These are phyloP conservation scores for Delonix regia DNA, from an alignment of 306 rosid species.

Conservation along the genomic window DNA sequence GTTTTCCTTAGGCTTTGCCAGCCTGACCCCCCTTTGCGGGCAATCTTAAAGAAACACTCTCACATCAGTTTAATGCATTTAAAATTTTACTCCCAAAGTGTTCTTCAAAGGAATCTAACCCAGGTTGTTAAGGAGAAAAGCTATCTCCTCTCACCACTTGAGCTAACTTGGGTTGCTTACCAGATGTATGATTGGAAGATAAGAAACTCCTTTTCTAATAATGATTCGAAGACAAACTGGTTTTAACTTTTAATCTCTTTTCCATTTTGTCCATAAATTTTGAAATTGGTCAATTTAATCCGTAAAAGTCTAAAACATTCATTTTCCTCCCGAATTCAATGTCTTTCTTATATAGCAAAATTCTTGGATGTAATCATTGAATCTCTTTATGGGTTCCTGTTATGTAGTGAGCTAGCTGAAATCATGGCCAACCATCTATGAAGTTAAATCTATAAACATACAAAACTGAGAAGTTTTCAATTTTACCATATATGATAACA, in stretches of 20 bases:
- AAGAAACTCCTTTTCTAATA: not conserved
- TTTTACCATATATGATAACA: not conserved
- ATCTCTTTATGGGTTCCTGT: not conserved
- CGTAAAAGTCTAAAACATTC: too few species aligned
- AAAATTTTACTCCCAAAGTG: not conserved
- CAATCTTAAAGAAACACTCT: not conserved
- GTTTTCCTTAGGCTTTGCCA: not conserved
- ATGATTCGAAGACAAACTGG: not conserved
- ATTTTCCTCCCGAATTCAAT: not conserved
- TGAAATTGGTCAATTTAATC: too few species aligned
- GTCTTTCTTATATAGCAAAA: not conserved
- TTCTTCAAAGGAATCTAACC: not conserved
- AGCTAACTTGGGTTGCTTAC: slow-evolving; percentile 1
- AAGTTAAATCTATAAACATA: not conserved
- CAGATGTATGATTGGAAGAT: slow-evolving; percentile 18
- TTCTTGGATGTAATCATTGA: not conserved
- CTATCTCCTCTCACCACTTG: not conserved
- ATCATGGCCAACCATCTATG: not conserved
- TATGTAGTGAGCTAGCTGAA: not conserved
- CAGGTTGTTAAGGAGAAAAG: not conserved
- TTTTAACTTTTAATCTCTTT: too few species aligned
- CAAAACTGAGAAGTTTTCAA: not conserved
- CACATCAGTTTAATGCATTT: not conserved
- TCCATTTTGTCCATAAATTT: too few species aligned
- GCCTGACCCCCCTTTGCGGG: not conserved